Base-by-base conservation (phyloP, 495 filamentous ascomycete genomes). In the Penicillium diatomitis region DNA sequence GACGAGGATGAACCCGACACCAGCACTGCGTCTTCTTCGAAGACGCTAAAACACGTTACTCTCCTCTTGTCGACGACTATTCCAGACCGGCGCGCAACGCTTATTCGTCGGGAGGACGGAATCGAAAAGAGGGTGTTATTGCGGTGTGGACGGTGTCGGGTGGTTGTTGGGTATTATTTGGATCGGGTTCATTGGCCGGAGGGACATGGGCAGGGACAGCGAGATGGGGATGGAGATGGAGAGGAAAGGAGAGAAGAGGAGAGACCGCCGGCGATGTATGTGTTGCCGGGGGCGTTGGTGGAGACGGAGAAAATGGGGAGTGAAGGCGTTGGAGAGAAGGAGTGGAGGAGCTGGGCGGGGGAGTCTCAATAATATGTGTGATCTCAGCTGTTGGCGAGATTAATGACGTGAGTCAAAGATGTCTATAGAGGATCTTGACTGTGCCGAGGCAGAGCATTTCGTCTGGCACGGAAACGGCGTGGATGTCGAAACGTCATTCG, bases 121-220 rank as follows among this genome's bases (percentile, higher is more conserved):
- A 88, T 87, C 44, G 86, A 90, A 70, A 87, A 86, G 71, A 61
- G 86, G 29, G 62, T 74, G 39, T 52, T 82, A 11, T 66, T 73
- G 43, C 64, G 78, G 27, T 88, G 86, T 65, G 78, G 73, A 3
- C 63, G 85, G 49, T 90, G 86, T 67, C 67, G 72, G 29, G 56
- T 86, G 27, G 67, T 78, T 3, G 71, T 86, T 40, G 86, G 81
- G 33, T 90, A 90, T 66, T 66, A 68, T 48, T 43, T 73, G 33
- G 68, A 73, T 58, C 28, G 31, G 46, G 53, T 66, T 34, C 70
- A 72, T 63, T 74, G 65, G 56, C 36, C 38, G 0, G 12, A 3
- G 37, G 8, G 5, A 28, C 31, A 8, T 5, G 6, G 38, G n/a
- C 4, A 41, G 34, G 9, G 35, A 3, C 28, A 31, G 29, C 8